Conservation (phyloP, 228 moss, liverwort and hornwort genomes). For the Sphagnum magellanicum region DNA sequence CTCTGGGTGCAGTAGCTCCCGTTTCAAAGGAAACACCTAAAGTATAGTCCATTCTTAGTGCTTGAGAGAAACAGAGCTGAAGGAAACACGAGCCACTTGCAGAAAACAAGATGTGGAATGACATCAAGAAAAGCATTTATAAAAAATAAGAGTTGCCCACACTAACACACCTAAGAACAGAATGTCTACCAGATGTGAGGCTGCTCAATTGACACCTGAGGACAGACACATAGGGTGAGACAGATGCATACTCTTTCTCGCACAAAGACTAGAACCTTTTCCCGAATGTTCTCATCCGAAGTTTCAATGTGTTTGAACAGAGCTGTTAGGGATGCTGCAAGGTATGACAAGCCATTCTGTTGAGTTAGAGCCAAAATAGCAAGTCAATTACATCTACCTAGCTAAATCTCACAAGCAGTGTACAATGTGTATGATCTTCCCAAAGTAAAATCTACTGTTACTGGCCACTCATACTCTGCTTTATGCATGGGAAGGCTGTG, state of each 20-base stretch:
- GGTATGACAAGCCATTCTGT: not conserved
- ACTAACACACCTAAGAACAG: not conserved
- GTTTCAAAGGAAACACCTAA: slow-evolving; percentile 85
- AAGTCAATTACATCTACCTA: not conserved
- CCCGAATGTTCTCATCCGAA: slow-evolving; percentile 93
- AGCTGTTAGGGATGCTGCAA: slow-evolving; percentile 85
- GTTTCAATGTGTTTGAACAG: slow-evolving; percentile 98
- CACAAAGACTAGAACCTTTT: slow-evolving; percentile 88
- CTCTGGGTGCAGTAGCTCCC: slow-evolving; percentile 78
- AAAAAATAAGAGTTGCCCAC: too few relatives aligned
- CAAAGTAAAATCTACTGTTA: too few relatives aligned
- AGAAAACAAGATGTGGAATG: too few relatives aligned
- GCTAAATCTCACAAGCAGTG: not conserved
- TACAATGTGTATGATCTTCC: not conserved
- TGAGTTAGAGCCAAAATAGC: not conserved
- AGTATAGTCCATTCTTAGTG: not conserved
- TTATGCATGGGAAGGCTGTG: not conserved
- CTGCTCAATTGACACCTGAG: not conserved
- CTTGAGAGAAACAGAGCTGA: not conserved
- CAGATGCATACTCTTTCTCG: slow-evolving; percentile 61
- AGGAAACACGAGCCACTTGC: too few relatives aligned
- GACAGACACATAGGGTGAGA: not conserved
- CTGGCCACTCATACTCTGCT: too few relatives aligned
- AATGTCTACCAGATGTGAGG: not conserved
- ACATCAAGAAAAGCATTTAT: too few relatives aligned